Evolutionary conservation across 2,329 filamentous ascomycete species (phyloP), one percentile per base, ranked within the genome.

Genomic region (Fusarium foetens): DNA sequence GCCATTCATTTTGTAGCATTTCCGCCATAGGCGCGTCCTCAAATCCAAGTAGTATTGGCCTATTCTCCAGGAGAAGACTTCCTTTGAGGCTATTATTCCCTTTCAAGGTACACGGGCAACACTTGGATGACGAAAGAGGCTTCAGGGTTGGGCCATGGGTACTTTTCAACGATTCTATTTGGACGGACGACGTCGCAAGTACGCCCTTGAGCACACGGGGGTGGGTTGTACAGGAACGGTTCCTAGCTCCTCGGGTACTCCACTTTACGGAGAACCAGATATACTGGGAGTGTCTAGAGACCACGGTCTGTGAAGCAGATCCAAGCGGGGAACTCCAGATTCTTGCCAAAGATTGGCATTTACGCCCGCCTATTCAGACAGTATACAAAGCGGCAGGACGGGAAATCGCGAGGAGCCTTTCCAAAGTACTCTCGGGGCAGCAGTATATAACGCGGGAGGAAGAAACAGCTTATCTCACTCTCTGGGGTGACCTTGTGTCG

Each of bases 181-280:
- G 46, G 29, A 6, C 1, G 1, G 21, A 49, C 11, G 46, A 49
- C 1, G 9, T 49, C 3, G 16, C 6, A 19, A 4, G 2, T 23
- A 4, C n/a, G 0, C 21, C 21, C 1, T 3, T 49, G 0, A 35
- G 9, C 3, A 25, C 2, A 0, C 46, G 29, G 5, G 46, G 29
- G 1, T 49, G n/a, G 46, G 46, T 35, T 9, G 46, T 49, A 1
- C 29, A 49, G 0, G 29, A 49, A 5, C 14, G 29, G 0, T 49
- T 49, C 3, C 10, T 49, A 3, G 29, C 46, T 12, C 46, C 46
- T 2, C 21, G 14, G 0, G 2, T 33, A 6, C 21, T 49, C 2
- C 29, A 49, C 6, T 49, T 49, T 3, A 6, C 46, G 1, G 6
- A 48, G 21, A 13, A 49, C 3, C 46, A 49, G 16, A 23, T 49